Percentiles rank a stretch among this genome's conserved stretches.
Evolutionary conservation across 352 stramenopile species (phyloP).

Genomic region (Phytophthora sp.): DNA sequence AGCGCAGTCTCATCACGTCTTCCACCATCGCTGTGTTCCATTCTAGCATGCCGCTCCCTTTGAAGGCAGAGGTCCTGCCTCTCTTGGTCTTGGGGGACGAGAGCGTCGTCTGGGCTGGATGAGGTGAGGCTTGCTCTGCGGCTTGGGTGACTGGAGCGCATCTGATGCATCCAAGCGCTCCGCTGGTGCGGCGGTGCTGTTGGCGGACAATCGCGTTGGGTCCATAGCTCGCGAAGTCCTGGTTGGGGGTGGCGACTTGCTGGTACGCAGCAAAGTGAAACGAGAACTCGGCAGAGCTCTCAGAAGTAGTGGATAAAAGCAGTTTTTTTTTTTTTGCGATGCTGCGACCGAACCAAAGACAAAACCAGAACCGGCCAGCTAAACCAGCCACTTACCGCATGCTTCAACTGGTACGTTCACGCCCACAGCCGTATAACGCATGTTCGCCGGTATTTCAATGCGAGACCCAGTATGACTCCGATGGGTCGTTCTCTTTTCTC

Average conservation of each 20-base stretch:
- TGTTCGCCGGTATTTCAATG: slow-evolving; percentile 1
- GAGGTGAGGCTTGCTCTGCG: not conserved
- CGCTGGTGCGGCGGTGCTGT: not conserved
- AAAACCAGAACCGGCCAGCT: not conserved
- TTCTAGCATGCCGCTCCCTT: not conserved
- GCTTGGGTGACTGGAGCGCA: not conserved
- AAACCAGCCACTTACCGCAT: not conserved
- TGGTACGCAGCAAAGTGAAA: no score
- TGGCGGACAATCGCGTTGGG: no score
- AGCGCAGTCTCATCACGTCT: not conserved
- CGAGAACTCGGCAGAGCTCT: no score
- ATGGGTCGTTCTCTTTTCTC: not conserved
- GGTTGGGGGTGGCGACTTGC: no score
- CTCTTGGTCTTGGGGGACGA: not conserved
- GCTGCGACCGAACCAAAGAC: not conserved
- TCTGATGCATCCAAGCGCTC: no score
- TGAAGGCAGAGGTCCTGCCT: not conserved
- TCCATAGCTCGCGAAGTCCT: no score
- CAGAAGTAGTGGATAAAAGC: not conserved
- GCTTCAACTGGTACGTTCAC: no score
- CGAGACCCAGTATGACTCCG: slow-evolving; percentile 15
- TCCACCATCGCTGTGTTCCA: not conserved
- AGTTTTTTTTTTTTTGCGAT: not conserved
- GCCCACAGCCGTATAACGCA: not conserved
- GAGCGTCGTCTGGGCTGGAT: not conserved